phyloP scores from a whole-genome alignment of 2,329 filamentous ascomycete genomes.

The Cordyceps pruinosa region DNA sequence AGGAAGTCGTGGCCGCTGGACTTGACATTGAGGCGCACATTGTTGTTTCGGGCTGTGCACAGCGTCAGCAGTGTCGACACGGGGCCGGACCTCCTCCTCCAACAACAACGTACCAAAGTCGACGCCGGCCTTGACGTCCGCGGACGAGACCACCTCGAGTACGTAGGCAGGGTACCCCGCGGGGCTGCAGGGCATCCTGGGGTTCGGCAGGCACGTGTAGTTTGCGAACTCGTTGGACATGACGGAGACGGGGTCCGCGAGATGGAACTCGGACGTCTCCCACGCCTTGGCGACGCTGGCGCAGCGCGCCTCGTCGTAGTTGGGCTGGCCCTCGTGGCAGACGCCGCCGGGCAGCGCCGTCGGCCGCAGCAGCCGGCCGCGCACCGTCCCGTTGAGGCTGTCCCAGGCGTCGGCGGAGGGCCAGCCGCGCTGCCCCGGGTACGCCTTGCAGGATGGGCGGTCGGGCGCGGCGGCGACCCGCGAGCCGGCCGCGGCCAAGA shows the following conservation, averaged over 20 bases:
- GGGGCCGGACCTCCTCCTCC: not conserved
- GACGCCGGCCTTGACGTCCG: constrained; percentile 28
- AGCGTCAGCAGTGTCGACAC: not conserved
- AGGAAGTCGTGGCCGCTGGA: constrained; percentile 37
- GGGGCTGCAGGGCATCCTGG: constrained; percentile 26
- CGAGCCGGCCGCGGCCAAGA: not conserved
- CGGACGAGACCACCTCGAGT: constrained; percentile 27
- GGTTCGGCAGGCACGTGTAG: constrained; percentile 42
- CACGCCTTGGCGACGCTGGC: constrained; percentile 18
- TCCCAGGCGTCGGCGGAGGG: not conserved
- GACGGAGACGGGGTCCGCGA: constrained; percentile 24
- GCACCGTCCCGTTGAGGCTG: constrained; percentile 2
- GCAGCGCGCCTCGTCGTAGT: constrained; percentile 24
- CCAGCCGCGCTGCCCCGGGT: not conserved
- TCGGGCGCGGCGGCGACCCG: not conserved
- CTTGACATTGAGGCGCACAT: constrained; percentile 36
- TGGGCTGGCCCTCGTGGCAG: constrained; percentile 23
- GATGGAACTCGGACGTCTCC: constrained; percentile 24
- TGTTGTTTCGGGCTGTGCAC: constrained; percentile 30
- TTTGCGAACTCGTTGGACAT: constrained; percentile 39
- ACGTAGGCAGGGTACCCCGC: constrained; percentile 31
- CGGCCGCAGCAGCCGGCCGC: constrained; percentile 2
- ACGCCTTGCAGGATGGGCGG: constrained; percentile 2
- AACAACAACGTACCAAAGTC: constrained; percentile 33
- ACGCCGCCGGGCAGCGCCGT: constrained; percentile 20